These are phyloP conservation scores for Diplocarpon mali DNA, from an alignment of 2,329 filamentous ascomycete genomes.

Conservation along the genomic window DNA sequence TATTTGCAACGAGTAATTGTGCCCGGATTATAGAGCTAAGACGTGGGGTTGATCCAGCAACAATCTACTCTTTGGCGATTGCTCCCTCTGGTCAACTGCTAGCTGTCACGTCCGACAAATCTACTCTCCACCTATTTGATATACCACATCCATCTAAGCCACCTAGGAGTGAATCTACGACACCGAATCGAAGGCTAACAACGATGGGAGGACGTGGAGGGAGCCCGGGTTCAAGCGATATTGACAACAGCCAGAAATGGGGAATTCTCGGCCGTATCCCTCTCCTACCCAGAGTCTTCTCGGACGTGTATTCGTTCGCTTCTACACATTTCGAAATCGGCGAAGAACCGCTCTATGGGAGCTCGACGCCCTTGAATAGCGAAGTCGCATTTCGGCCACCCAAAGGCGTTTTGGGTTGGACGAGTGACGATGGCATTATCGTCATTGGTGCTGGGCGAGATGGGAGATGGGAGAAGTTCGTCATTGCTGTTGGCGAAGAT, in stretches of 20 bases:
- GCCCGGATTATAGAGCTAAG: conserved; percentile 75
- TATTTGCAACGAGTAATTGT: conserved; percentile 72
- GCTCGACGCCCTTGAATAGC: conserved; percentile 34
- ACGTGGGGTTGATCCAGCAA: conserved; percentile 77
- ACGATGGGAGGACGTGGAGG: conserved; percentile 22
- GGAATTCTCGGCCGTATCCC: conserved; percentile 76
- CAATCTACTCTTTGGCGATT: conserved; percentile 79
- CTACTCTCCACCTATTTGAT: conserved; percentile 89
- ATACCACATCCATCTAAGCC: conserved; percentile 47
- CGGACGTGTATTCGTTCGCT: conserved; percentile 78
- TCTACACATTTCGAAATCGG: conserved; percentile 74
- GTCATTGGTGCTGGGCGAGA: conserved; percentile 72
- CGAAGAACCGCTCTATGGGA: conserved; percentile 61
- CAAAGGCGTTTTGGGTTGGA: conserved; percentile 83
- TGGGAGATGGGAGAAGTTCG: conserved; percentile 80
- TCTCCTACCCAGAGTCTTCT: conserved; percentile 75
- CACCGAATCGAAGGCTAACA: conserved; percentile 26
- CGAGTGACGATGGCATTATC: conserved; percentile 59
- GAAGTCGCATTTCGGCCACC: conserved; percentile 40
- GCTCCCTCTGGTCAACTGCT: conserved; percentile 70
- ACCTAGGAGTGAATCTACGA: conserved; percentile 26
- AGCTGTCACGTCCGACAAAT: conserved; percentile 93
- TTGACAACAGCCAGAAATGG: conserved; percentile 62
- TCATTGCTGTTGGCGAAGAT: conserved; percentile 55
- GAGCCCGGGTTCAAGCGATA: conserved; percentile 28